Percentiles rank a stretch among this genome's conserved stretches.
Conservation (phyloP, 2,329 filamentous ascomycete species). For the Fusarium musae region DNA sequence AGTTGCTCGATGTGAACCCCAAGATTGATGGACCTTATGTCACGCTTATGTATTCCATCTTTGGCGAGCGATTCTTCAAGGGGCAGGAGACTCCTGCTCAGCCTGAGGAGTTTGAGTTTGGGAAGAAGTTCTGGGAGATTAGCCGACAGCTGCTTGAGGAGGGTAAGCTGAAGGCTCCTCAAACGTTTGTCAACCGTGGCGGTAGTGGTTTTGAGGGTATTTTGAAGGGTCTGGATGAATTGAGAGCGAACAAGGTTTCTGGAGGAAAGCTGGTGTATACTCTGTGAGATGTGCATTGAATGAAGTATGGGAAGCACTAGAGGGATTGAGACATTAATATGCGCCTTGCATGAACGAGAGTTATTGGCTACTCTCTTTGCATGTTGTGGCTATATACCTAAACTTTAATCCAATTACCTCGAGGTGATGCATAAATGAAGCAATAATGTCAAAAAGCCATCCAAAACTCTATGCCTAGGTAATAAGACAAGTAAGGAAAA, state of each 20-base stretch:
- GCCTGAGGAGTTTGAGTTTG: slow-evolving; percentile 17
- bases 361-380: no score
- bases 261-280: slow-evolving; percentile 16
- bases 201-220: slow-evolving; percentile 3
- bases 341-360: background rate
- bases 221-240: slow-evolving; percentile 4
- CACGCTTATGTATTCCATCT: slow-evolving; percentile 19
- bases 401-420: background rate
- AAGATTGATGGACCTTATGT: slow-evolving; percentile 10
- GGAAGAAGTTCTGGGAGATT: slow-evolving; percentile 7
- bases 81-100: background rate
- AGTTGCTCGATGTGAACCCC: background rate
- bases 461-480: no score
- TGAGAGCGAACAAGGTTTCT: slow-evolving; percentile 6
- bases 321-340: background rate
- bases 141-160: background rate
- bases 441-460: background rate
- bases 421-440: background rate
- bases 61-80: slow-evolving; percentile 11
- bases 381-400: background rate
- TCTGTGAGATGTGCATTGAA: background rate
- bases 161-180: background rate
- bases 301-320: rapidly evolving
- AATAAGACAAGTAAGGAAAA: background rate
- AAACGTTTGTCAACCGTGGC: background rate